Base-by-base conservation (phyloP, 1,139 yeast genomes). In the Blastobotrys capitulatus region DNA sequence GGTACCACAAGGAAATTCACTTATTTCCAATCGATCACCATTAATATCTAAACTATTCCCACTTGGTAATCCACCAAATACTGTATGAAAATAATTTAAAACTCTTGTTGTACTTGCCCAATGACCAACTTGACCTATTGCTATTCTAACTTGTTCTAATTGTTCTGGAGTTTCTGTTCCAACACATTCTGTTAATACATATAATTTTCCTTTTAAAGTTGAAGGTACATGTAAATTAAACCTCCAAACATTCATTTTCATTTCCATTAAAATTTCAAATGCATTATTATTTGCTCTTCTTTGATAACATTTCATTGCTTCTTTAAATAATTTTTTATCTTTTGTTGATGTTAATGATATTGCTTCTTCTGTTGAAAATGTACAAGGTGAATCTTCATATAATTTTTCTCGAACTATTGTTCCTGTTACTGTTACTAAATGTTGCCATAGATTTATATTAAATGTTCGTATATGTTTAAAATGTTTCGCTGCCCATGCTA, bases 161-260 rank as follows among this genome's bases (percentile, higher is more conserved):
- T 43, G 46, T 9, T 36, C 41, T 18, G 16, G 26, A 18, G 25
- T 22, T 22, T 43, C 46, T 19, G n/a, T 43, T 19, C 46, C 46
- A 12, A 20, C 27, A 25, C 46, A 35, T 18, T 43, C 46, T 18
- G 46, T 36, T 25, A 43, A 19, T 9, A 22, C 18, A 15, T 35
- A 43, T 6, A 43, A 34, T 15, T 43, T 43, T 2, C 46, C 46
- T 7, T 35, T 32, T 13, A 43, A 34, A n/a, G 25, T 26, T n/a
- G 46, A 25, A 20, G 46, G 46, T 6, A 43, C 46, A 35, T 43
- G 46, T 16, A 43, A 25, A 19, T 43, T 43, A 34, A 35, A 43
- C 26, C 46, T 18, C 46, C 46, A 43, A 22, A 43, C 46, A 25
- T 43, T 43, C 46, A 43, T 34, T 25, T 43, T 43, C 46, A 43